Evolutionary conservation across 2,329 filamentous ascomycete species (phyloP).

Genomic region (Lasiodiplodia sp.): DNA sequence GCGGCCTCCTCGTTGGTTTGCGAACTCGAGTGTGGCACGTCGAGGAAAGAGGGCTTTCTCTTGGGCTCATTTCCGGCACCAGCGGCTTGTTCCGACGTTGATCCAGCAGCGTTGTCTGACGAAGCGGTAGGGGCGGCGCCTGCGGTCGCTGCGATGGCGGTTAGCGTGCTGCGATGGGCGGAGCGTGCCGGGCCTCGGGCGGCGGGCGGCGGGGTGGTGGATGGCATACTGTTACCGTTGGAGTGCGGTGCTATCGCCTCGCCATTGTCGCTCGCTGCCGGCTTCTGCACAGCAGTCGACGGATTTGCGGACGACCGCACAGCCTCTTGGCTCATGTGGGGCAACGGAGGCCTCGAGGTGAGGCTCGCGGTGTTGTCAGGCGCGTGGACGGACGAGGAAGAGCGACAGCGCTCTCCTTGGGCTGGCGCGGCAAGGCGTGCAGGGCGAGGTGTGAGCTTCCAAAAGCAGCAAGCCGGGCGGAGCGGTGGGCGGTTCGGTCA

Average conservation of each 20-base stretch:
- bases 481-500: conserved; percentile 29
- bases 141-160: conserved; percentile 16
- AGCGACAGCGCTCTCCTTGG: conserved; percentile 35
- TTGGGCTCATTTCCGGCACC: conserved; percentile 32
- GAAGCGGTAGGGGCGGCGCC: conserved; percentile 26
- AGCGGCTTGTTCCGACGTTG: conserved; percentile 23
- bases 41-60: conserved; percentile 47
- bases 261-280: conserved; percentile 34
- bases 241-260: conserved; percentile 37
- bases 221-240: conserved; percentile 44
- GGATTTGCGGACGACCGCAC: conserved; percentile 40
- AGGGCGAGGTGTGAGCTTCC: conserved; percentile 27
- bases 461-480: conserved; percentile 29
- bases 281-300: conserved; percentile 41
- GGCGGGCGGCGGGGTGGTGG: neutral
- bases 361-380: conserved; percentile 9
- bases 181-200: conserved; percentile 32
- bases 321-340: conserved; percentile 47
- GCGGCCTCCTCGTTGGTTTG: conserved; percentile 43
- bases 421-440: conserved; percentile 38
- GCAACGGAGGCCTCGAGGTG: conserved; percentile 31
- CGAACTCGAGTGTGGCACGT: conserved; percentile 42
- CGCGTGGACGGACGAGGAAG: conserved; percentile 12
- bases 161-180: conserved; percentile 31
- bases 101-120: conserved; percentile 25